Conservation (phyloP, 2,329 filamentous ascomycete species). For the Pseudogymnoascus sp. region DNA sequence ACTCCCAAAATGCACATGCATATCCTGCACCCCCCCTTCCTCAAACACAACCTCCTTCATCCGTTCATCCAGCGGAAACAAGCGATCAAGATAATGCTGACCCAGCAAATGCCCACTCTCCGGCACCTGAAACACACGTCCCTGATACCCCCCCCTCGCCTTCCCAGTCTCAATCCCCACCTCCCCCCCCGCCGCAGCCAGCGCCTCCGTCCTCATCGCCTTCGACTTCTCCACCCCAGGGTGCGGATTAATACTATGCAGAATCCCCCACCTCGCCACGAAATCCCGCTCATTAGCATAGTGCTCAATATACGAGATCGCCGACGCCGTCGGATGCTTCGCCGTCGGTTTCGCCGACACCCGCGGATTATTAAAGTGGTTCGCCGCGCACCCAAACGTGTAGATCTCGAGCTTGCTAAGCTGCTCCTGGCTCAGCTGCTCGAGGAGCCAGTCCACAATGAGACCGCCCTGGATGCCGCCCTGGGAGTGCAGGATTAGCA, state of each 20-base stretch:
- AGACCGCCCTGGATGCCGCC: conserved; percentile 67
- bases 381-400: conserved; percentile 71
- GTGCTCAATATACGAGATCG: conserved; percentile 68
- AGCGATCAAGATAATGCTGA: conserved; percentile 28
- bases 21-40: not conserved
- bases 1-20: conserved; percentile 25
- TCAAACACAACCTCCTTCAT: not conserved
- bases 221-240: not conserved
- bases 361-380: conserved; percentile 74
- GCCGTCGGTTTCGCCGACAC: conserved; percentile 32
- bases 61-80: conserved; percentile 24
- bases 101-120: conserved; percentile 25
- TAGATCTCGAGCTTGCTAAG: conserved; percentile 65
- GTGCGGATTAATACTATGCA: conserved; percentile 48
- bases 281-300: conserved; percentile 70
- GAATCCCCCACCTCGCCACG: conserved; percentile 64
- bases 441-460: conserved; percentile 68
- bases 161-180: conserved; percentile 30
- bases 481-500: conserved; percentile 70
- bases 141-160: not conserved
- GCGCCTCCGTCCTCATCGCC: not conserved
- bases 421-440: conserved; percentile 58
- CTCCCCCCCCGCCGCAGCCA: conserved; percentile 29
- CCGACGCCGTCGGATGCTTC: conserved; percentile 35
- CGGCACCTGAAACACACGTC: conserved; percentile 14